Conservation (phyloP, 129 eudicot genomes). For the Flaveria bidentis region DNA sequence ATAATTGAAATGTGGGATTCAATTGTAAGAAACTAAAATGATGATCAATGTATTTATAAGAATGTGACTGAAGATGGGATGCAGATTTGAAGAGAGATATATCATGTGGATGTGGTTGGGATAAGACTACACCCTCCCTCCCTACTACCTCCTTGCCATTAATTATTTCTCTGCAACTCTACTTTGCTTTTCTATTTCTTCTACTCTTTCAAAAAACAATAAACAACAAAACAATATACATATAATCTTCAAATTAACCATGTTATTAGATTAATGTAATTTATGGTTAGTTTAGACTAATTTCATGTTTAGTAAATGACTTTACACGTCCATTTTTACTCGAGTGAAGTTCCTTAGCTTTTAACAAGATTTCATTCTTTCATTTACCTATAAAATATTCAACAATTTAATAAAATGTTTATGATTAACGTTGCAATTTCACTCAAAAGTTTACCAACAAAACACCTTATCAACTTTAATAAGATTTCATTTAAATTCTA, state of each 20-base stretch:
- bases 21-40: not conserved
- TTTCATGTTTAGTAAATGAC: too few relatives aligned
- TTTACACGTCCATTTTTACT: too few relatives aligned
- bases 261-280: not conserved
- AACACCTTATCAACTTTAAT: too few relatives aligned
- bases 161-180: constrained; percentile 39
- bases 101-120: constrained; percentile 28
- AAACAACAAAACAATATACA: not conserved
- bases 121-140: constrained; percentile 35
- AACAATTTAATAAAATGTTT: too few relatives aligned
- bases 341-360: too few relatives aligned
- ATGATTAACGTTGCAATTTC: too few relatives aligned
- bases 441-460: too few relatives aligned
- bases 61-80: not conserved
- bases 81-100: constrained; percentile 11
- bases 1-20: not conserved
- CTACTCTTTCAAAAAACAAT: constrained; percentile 31
- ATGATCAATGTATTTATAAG: constrained; percentile 12
- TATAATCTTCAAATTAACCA: not conserved
- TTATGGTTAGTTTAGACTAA: too few relatives aligned
- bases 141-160: constrained; percentile 27
- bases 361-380: too few relatives aligned
- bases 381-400: too few relatives aligned
- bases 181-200: constrained; percentile 18
- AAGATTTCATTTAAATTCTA: too few relatives aligned